Percentiles rank a stretch among this genome's conserved stretches.
Evolutionary conservation across 1,139 yeast genomes (phyloP).

Genomic region (Sugiyamaella novakii): DNA sequence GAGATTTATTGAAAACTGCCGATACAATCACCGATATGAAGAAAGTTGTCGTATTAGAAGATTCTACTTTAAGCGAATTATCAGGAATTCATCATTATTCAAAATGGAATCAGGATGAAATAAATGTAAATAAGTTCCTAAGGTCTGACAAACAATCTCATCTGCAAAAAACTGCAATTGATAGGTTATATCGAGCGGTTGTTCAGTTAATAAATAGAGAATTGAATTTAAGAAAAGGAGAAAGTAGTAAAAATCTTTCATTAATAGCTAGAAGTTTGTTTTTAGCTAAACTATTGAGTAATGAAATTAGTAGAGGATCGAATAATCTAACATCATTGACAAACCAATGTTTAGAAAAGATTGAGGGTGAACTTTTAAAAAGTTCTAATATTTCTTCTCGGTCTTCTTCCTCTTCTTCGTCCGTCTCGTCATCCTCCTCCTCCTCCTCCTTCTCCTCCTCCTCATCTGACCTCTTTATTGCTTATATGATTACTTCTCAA

Average conservation of each 20-base stretch:
- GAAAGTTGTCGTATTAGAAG: slow-evolving; percentile 40
- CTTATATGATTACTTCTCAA: slow-evolving; percentile 28
- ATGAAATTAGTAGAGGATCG: neutral
- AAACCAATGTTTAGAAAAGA: slow-evolving; percentile 1
- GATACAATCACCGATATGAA: slow-evolving; percentile 65
- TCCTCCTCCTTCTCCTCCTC: slow-evolving; percentile 7
- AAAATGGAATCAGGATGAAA: slow-evolving; percentile 27
- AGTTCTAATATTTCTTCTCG: neutral
- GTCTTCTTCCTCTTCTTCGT: neutral
- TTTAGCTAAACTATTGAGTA: slow-evolving; percentile 14
- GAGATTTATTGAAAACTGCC: slow-evolving; percentile 68
- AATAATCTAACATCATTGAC: neutral
- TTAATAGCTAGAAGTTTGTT: slow-evolving; percentile 9
- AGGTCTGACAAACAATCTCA: neutral
- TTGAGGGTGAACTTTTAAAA: slow-evolving; percentile 2
- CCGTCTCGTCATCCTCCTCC: neutral
- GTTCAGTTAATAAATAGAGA: slow-evolving; percentile 12
- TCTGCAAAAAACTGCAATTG: slow-evolving; percentile 19
- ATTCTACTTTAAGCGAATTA: slow-evolving; percentile 31
- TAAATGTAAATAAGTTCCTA: slow-evolving; percentile 22
- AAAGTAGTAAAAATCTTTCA: slow-evolving; percentile 1
- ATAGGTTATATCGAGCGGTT: slow-evolving; percentile 15
- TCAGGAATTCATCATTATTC: slow-evolving; percentile 26
- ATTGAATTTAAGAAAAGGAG: neutral
- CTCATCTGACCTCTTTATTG: slow-evolving; percentile 29